Evolutionary conservation across 208 protist species (phyloP).

Genomic region (Crithidia mellificae): DNA sequence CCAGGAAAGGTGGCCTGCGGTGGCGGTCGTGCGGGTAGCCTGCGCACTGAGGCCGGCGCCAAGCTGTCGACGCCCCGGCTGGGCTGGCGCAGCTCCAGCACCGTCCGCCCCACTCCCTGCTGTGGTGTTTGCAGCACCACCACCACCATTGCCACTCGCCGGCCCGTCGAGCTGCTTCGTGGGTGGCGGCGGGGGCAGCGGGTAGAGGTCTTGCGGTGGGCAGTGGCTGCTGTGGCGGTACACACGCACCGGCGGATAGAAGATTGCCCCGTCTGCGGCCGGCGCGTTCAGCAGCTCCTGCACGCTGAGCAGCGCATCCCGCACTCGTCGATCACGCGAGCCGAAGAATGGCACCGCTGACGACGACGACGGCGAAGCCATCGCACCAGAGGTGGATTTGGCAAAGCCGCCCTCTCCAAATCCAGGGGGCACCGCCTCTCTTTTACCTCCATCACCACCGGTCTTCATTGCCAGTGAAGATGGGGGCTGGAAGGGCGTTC

Average conservation of each 20-base stretch:
- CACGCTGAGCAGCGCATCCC: slow-evolving; percentile 22
- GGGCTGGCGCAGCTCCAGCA: neutral
- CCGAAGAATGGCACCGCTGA: slow-evolving; percentile 13
- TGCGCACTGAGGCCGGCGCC: slow-evolving; percentile 7
- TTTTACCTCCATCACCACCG: too few relatives aligned
- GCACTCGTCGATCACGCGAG: slow-evolving; percentile 24
- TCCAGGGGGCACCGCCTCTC: neutral
- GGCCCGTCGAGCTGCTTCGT: neutral
- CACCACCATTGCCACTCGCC: neutral
- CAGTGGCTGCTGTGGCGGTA: slow-evolving; percentile 57
- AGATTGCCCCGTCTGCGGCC: slow-evolving; percentile 30
- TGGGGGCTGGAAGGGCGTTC: neutral
- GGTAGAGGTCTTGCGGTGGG: slow-evolving; percentile 33
- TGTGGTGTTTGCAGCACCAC: slow-evolving; percentile 3
- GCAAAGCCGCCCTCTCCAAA: neutral
- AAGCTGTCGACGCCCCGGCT: slow-evolving; percentile 9
- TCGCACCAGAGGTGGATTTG: neutral
- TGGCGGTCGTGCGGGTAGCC: slow-evolving; percentile 1
- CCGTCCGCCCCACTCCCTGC: too few relatives aligned
- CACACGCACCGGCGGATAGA: slow-evolving; percentile 56
- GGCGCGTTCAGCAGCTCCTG: slow-evolving; percentile 29
- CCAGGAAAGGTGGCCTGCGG: slow-evolving; percentile 19
- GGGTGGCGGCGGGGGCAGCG: neutral
- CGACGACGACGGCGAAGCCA: neutral
- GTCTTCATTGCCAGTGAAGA: too few relatives aligned